phyloP scores from a whole-genome alignment of 2,329 filamentous ascomycete genomes.

The Neofusicoccum parvum region DNA sequence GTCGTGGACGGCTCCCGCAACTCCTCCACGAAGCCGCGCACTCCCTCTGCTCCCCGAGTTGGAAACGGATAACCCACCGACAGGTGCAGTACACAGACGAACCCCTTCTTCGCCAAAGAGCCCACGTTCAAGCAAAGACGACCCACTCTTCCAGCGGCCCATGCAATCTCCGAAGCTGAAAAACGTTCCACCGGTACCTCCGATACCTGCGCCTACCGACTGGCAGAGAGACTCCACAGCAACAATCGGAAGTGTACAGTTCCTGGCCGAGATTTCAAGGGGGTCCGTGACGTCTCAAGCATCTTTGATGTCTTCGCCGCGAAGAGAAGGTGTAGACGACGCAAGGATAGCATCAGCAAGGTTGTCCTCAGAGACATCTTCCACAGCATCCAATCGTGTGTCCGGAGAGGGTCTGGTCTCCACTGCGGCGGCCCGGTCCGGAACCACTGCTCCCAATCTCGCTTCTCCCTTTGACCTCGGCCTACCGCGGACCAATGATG shows the following conservation, averaged over 20 bases:
- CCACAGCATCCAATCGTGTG: not conserved
- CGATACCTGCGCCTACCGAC: not conserved
- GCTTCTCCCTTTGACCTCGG: constrained; percentile 4
- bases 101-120: not conserved
- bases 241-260: not conserved
- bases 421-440: constrained; percentile 8
- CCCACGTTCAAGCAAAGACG: constrained; percentile 8
- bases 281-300: not conserved
- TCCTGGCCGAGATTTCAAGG: not conserved
- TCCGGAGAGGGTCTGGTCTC: not conserved
- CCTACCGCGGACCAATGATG: not conserved
- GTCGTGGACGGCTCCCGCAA: not conserved
- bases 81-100: not conserved
- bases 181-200: constrained; percentile 1
- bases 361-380: not conserved
- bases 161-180: constrained; percentile 1
- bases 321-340: not conserved
- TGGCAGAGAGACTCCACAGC: constrained; percentile 10
- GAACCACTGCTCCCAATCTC: not conserved
- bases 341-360: not conserved
- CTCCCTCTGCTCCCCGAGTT: constrained; percentile 1
- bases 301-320: not conserved
- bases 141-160: not conserved
- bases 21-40: not conserved
- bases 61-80: not conserved